Conservation (phyloP, 306 rosid genomes). For the Quercus engelmannii region DNA sequence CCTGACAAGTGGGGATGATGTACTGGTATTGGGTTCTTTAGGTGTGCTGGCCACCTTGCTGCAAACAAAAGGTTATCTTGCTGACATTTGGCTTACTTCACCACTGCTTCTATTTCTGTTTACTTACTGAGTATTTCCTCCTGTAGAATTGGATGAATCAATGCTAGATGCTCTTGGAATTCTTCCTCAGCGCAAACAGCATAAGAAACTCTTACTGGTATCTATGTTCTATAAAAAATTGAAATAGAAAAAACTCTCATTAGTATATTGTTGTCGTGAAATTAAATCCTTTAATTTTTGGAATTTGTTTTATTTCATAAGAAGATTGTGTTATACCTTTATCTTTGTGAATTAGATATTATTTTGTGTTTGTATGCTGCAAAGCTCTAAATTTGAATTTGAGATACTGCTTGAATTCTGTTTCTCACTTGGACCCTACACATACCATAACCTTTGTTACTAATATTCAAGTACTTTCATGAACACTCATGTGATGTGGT, state of each 20-base stretch:
- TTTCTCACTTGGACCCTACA: background rate
- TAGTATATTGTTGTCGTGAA: conserved; percentile 37
- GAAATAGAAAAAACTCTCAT: conserved; percentile 48
- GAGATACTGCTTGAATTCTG: background rate
- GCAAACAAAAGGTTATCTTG: conserved; percentile 83
- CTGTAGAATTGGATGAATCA: conserved; percentile 80
- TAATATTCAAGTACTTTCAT: background rate
- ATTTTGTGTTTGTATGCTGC: background rate
- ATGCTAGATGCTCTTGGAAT: conserved; percentile 92
- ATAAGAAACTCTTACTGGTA: conserved; percentile 88
- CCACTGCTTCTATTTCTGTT: conserved; percentile 18
- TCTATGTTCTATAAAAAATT: background rate
- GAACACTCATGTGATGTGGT: background rate
- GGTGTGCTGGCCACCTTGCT: conserved; percentile 69
- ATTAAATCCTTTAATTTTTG: background rate
- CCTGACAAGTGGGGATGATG: conserved; percentile 64
- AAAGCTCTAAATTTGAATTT: background rate
- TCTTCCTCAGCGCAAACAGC: conserved; percentile 92
- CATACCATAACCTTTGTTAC: background rate
- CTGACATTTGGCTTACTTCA: conserved; percentile 18
- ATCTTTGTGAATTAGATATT: background rate
- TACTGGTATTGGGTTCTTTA: conserved; percentile 75
- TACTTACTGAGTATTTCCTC: conserved; percentile 26
- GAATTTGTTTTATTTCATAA: background rate
- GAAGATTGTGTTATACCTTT: background rate